Evolutionary conservation across 345 rosid species (phyloP), one percentile per base, ranked within the genome.

Genomic region (Brassica cretica): DNA sequence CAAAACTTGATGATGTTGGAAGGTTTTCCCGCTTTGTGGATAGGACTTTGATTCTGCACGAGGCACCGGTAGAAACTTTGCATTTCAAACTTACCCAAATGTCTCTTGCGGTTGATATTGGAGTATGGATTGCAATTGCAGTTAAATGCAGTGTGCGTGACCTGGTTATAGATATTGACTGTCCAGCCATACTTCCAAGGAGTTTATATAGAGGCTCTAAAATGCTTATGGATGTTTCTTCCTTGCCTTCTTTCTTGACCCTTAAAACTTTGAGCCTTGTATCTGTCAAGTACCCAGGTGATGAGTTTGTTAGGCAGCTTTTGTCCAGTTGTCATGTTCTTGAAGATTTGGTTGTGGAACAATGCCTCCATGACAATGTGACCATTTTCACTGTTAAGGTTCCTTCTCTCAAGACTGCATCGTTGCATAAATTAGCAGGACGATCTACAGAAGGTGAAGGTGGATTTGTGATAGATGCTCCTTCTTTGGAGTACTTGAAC

Each of bases 21-120:
- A 68, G 3, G 72, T 68, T 68, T 27, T 15, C 72, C 0, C 60
- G 72, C 5, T 68, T 68, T 46, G 72, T 68, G 32, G 72, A 68
- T n/a, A 68, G 72, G 15, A 15, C 72, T n/a, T 68, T 68, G 72
- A 27, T 68, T 68, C 33, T 68, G n/a, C 72, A 68, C 24, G 61
- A 68, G 25, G 61, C 72, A 46, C 39, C 24, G 1, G n/a, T 68
- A n/a, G 60, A 68, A 27, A 49, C 72, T 27, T 27, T 68, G 61
- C 41, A 8, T 27, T 68, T 68, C 72, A 68, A 25, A n/a, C 61
- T 68, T 8, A 10, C 0, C 15, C 25, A 15, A 5, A 5, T 0
- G 0, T 27, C 41, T n/a, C 14, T 32, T 27, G 25, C 8, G 49
- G 39, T 2, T 24, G 61, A 68, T 27, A n/a, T 68, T 68, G 41